phyloP scores from a whole-genome alignment of 495 filamentous ascomycete genomes.

The Tuber magnatum region DNA sequence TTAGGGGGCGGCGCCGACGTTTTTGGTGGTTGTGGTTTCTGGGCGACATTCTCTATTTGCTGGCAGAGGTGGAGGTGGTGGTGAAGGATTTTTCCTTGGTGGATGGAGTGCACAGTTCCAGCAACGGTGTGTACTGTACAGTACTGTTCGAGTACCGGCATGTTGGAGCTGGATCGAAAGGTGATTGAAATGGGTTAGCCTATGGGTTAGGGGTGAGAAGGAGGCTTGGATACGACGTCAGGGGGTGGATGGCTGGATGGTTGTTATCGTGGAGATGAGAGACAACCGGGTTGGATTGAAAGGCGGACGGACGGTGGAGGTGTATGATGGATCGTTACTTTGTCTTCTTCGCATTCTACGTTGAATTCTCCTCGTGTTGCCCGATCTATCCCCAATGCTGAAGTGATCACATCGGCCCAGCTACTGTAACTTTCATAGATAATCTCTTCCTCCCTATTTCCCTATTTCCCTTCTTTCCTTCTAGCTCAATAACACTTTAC shows the following conservation, averaged over 20 bases:
- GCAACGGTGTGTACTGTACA: neutral
- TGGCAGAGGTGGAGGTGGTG: conserved; percentile 16
- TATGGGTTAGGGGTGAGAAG: neutral
- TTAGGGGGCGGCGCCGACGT: conserved; percentile 40
- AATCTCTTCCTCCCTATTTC: neutral
- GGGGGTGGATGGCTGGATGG: neutral
- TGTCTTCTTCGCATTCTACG: neutral
- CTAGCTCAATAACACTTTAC: neutral
- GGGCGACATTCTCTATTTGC: conserved; percentile 31
- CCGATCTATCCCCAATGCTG: neutral
- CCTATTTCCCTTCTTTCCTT: neutral
- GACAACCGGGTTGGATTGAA: neutral
- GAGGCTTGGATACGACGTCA: neutral
- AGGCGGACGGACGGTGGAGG: neutral
- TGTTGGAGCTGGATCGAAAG: neutral
- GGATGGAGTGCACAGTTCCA: neutral
- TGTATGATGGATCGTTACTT: neutral
- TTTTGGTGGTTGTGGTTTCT: conserved; percentile 42
- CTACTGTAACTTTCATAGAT: conserved; percentile 6
- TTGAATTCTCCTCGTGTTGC: neutral
- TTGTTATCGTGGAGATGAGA: neutral
- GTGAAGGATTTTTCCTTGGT: conserved; percentile 14
- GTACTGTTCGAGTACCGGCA: no score
- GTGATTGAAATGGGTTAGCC: neutral
- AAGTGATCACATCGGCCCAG: neutral